Evolutionary conservation across 495 filamentous ascomycete species (phyloP).

Genomic region (Lasiosphaeriaceae sp.): DNA sequence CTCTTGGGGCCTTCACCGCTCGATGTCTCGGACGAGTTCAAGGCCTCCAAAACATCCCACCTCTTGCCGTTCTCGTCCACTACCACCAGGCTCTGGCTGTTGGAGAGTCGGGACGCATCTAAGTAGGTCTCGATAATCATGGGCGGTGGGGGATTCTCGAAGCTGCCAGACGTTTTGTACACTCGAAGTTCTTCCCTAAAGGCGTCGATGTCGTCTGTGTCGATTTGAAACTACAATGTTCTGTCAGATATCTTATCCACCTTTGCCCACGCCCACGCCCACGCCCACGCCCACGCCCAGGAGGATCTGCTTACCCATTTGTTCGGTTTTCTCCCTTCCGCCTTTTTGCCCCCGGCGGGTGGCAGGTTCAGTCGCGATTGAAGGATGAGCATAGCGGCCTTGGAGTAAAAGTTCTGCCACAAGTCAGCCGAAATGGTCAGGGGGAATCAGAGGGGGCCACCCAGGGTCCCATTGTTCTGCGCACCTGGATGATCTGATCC

Average conservation of each 20-base stretch:
- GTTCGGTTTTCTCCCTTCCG: slow-evolving; percentile 60
- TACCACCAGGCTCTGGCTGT: slow-evolving; percentile 81
- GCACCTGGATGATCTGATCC: slow-evolving; percentile 87
- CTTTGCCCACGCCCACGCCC: not conserved
- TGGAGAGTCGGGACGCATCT: slow-evolving; percentile 73
- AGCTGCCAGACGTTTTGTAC: slow-evolving; percentile 75
- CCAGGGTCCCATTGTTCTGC: slow-evolving; percentile 11
- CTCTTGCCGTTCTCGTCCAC: slow-evolving; percentile 84
- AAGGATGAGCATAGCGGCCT: slow-evolving; percentile 81
- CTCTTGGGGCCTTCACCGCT: slow-evolving; percentile 45
- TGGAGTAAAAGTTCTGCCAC: slow-evolving; percentile 80
- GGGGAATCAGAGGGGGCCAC: not conserved
- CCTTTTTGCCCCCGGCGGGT: slow-evolving; percentile 53
- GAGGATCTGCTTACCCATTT: slow-evolving; percentile 75
- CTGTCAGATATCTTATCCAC: slow-evolving; percentile 3
- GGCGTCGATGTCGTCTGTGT: slow-evolving; percentile 85
- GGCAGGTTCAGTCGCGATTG: slow-evolving; percentile 70
- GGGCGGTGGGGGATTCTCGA: slow-evolving; percentile 74
- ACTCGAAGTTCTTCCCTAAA: slow-evolving; percentile 72
- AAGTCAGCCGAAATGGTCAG: slow-evolving; percentile 15
- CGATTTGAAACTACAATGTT: slow-evolving; percentile 75
- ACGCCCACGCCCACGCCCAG: not conserved
- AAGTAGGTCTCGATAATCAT: slow-evolving; percentile 88
- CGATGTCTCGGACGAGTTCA: slow-evolving; percentile 60
- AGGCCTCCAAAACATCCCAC: slow-evolving; percentile 85